These are phyloP conservation scores for Pythium grandisporangium DNA, from an alignment of 352 stramenopile species.

Conservation along the genomic window DNA sequence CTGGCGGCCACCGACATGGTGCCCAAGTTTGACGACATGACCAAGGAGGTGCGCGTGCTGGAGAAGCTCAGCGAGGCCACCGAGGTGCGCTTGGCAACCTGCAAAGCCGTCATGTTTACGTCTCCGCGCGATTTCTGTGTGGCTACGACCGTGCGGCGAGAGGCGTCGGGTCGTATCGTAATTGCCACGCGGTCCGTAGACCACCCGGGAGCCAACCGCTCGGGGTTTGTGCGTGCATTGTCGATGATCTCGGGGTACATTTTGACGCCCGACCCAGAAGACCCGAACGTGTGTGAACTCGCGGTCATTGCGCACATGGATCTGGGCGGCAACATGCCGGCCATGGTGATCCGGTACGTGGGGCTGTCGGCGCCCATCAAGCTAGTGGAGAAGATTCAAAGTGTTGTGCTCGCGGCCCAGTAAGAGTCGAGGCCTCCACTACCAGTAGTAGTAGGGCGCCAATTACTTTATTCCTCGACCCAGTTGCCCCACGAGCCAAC, in stretches of 20 bases:
- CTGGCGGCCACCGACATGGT: conserved; percentile 50
- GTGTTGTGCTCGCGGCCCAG: conserved; percentile 7
- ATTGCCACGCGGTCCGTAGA: conserved; percentile 71
- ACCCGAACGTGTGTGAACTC: conserved; percentile 59
- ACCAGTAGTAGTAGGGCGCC: too few relatives aligned
- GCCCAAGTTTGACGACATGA: conserved; percentile 77
- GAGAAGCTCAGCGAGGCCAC: conserved; percentile 57
- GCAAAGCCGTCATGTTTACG: conserved; percentile 72
- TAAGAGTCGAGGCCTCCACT: background rate
- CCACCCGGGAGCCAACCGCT: conserved; percentile 32
- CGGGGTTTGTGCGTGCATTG: conserved; percentile 14
- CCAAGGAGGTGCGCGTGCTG: conserved; percentile 48
- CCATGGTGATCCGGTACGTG: conserved; percentile 64
- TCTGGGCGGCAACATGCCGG: conserved; percentile 55
- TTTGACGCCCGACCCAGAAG: conserved; percentile 40
- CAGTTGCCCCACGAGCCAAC: too few relatives aligned
- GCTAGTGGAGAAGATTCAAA: conserved; percentile 64
- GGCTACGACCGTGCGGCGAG: conserved; percentile 38
- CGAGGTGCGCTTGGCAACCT: conserved; percentile 48
- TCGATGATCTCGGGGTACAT: conserved; percentile 63
- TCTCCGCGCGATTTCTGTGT: conserved; percentile 66
- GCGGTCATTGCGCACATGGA: conserved; percentile 73
- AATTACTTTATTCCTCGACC: too few relatives aligned
- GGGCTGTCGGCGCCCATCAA: conserved; percentile 76
- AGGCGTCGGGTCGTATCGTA: conserved; percentile 38